Evolutionary conservation across 2,329 filamentous ascomycete genomes (phyloP).

Genomic region (Calycina herbarum): DNA sequence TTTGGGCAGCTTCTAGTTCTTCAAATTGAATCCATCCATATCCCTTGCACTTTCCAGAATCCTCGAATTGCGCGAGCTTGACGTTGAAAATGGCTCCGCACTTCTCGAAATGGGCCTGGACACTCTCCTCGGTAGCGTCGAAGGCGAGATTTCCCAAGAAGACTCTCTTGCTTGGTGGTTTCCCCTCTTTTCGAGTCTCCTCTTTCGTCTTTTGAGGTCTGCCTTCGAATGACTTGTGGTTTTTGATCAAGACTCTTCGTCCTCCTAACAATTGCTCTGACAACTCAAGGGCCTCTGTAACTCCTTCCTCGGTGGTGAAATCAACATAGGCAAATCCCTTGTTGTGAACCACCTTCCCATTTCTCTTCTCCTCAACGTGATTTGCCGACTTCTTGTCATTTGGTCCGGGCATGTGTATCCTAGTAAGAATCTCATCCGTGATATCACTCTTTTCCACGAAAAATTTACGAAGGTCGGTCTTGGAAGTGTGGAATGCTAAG

Average conservation of each 20-base stretch:
- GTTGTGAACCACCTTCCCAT: constrained; percentile 51
- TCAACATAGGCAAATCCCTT: constrained; percentile 97
- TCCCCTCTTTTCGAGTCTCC: constrained; percentile 42
- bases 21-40: constrained; percentile 95
- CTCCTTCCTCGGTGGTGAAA: constrained; percentile 66
- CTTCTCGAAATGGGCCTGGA: constrained; percentile 77
- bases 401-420: constrained; percentile 59
- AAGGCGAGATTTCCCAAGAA: constrained; percentile 92
- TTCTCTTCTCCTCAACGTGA: constrained; percentile 35
- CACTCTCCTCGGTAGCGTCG: constrained; percentile 75
- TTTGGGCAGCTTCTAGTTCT: constrained; percentile 70
- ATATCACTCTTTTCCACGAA: constrained; percentile 72
- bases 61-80: constrained; percentile 93
- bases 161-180: constrained; percentile 73
- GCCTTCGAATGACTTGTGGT: constrained; percentile 87
- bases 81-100: constrained; percentile 82
- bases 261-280: constrained; percentile 80
- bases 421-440: constrained; percentile 71
- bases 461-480: constrained; percentile 74
- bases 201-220: constrained; percentile 66
- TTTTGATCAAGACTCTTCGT: constrained; percentile 88
- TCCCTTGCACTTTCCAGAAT: constrained; percentile 96
- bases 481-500: constrained; percentile 78
- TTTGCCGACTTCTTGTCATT: constrained; percentile 43
- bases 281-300: constrained; percentile 74